Evolutionary conservation across 495 filamentous ascomycete genomes (phyloP).

Genomic region (Penicillium samsonianum): DNA sequence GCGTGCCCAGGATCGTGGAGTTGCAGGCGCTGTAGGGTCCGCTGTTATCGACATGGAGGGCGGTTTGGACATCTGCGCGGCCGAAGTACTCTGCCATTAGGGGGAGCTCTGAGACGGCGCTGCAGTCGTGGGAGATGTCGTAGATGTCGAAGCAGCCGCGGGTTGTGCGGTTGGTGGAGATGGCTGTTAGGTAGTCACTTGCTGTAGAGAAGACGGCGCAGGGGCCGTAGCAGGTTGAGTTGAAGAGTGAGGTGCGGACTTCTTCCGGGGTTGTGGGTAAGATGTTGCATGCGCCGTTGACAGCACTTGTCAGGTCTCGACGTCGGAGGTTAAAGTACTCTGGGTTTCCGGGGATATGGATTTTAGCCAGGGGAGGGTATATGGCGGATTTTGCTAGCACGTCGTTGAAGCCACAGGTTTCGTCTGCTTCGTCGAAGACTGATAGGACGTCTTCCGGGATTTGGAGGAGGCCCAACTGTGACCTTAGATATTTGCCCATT

Average conservation of each 20-base stretch:
- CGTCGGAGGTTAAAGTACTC: slow-evolving; percentile 35
- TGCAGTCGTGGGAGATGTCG: slow-evolving; percentile 39
- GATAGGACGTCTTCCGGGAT: slow-evolving; percentile 31
- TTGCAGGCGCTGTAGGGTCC: slow-evolving; percentile 37
- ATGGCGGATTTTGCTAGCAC: slow-evolving; percentile 29
- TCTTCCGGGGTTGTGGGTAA: slow-evolving; percentile 23
- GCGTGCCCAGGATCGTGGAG: slow-evolving; percentile 26
- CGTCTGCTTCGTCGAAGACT: slow-evolving; percentile 32
- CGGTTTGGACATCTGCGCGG: slow-evolving; percentile 36
- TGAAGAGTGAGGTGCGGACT: slow-evolving; percentile 35
- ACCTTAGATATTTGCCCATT: slow-evolving; percentile 30
- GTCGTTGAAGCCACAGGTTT: slow-evolving; percentile 37
- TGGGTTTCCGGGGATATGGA: slow-evolving; percentile 40
- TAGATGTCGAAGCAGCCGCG: slow-evolving; percentile 38
- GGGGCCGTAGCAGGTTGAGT: slow-evolving; percentile 40
- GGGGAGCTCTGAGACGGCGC: slow-evolving; percentile 23
- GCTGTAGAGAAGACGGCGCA: slow-evolving; percentile 45
- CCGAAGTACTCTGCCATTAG: slow-evolving; percentile 38
- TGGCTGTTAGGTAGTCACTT: slow-evolving; percentile 30
- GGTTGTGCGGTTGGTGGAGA: slow-evolving; percentile 11
- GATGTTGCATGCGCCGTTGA: slow-evolving; percentile 28
- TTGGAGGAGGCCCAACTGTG: slow-evolving; percentile 24
- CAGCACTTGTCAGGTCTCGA: slow-evolving; percentile 16
- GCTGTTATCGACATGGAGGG: slow-evolving; percentile 33
- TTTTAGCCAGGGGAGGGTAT: slow-evolving; percentile 36